A percentile compares a stretch with the other conserved stretches of the same genome.
Conservation (phyloP, 2,329 filamentous ascomycete genomes). For the Venturia carpophila region DNA sequence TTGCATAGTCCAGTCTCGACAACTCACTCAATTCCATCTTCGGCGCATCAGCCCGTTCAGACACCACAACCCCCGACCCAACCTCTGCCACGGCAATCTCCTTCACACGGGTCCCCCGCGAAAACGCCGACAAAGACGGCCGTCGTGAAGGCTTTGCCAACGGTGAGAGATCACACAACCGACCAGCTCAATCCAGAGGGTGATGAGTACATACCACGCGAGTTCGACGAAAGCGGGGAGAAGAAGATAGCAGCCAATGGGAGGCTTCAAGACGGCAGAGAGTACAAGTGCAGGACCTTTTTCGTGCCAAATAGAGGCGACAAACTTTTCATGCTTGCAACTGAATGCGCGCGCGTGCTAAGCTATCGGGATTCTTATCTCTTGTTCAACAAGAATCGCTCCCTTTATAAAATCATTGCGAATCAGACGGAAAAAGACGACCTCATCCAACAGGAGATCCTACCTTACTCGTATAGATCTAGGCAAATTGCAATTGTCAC, state of each 20-base stretch:
- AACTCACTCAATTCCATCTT: conserved; percentile 45
- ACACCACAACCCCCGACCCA: conserved; percentile 49
- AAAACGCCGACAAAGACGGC: conserved; percentile 72
- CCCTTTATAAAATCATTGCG: conserved; percentile 94
- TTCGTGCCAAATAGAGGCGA: conserved; percentile 82
- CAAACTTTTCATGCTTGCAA: conserved; percentile 97
- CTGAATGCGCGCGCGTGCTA: conserved; percentile 88
- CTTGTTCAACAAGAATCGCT: conserved; percentile 96
- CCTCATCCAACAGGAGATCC: conserved; percentile 84
- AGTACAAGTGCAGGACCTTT: conserved; percentile 91
- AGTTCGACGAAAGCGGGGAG: conserved; percentile 87
- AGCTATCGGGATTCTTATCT: conserved; percentile 97
- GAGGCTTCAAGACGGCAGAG: conserved; percentile 69
- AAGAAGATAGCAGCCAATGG: conserved; percentile 85
- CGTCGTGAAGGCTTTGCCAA: conserved; percentile 87
- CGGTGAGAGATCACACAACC: conserved; percentile 92
- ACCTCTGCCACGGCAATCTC: conserved; percentile 43
- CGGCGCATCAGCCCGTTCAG: conserved; percentile 40
- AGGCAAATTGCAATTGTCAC: conserved; percentile 97
- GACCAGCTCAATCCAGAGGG: conserved; percentile 83
- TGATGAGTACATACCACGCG: conserved; percentile 90
- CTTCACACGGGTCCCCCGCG: conserved; percentile 58
- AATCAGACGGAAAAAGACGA: conserved; percentile 95
- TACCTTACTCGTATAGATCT: conserved; percentile 97
- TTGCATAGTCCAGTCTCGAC: conserved; percentile 52